Evolutionary conservation across 805 yeast species (phyloP), one percentile per base, ranked within the genome.

Genomic region (Candida easanensis): DNA sequence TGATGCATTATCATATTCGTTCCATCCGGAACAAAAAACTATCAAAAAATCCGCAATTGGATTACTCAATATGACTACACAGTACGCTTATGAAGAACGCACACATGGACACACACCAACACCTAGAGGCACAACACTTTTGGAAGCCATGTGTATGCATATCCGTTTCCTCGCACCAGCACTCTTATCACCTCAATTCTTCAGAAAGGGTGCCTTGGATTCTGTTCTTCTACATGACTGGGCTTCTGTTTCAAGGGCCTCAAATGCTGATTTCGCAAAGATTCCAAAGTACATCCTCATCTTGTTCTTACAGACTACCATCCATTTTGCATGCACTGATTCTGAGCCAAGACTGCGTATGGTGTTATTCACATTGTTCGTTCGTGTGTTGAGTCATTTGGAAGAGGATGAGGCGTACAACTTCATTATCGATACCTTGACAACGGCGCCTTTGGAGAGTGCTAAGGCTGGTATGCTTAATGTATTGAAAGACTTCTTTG

Each of bases 401-500:
- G 76, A 81, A 0, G 87, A 85, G 46, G 66, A 68, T 1, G 62
- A 71, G 11, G 64, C 84, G 0, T 87, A 79, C 62, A 66, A 68
- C 3, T 86, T 84, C 57, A 65, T 88, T 14, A 57, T 70, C 19
- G 88, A 87, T 56, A 72, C 88, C 0, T 67, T 91, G 39, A 65
- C 69, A 22, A 69, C 75, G 39, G 84, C 91, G 56, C 90, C 93
- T 2, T 78, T 73, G 56, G 79, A 73, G 31, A 74, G 75, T 31
- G 76, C 78, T 18, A 79, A 80, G 52, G 70, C 82, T 19, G 79
- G 79, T 3, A 64, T 80, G 28, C 73, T 88, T 15, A 78, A 82
- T 4, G 79, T 88, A 19, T 71, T 88, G 56, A 88, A 84, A 59
- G 88, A 82, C 52, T 68, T 88, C 49, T 61, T 80, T 50, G 53